Conservation (phyloP, 2,329 filamentous ascomycete genomes). For the Cladosporium sp. region DNA sequence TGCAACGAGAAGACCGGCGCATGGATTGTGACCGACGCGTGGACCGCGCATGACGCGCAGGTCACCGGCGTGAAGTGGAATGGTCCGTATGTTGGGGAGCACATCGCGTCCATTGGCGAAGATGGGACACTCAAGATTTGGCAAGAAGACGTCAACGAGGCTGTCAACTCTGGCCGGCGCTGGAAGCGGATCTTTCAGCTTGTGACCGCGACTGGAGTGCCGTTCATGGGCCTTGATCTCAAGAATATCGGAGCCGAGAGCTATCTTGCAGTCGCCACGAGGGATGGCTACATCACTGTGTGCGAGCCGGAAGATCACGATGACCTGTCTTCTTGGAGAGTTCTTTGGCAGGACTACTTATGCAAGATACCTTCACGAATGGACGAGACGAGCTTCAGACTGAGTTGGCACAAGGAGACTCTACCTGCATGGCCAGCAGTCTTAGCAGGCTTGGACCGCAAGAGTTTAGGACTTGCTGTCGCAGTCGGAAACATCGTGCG, state of each 20-base stretch:
- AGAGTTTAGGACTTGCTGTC: constrained; percentile 78
- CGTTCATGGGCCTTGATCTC: constrained; percentile 79
- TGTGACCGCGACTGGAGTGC: constrained; percentile 67
- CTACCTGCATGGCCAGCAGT: constrained; percentile 77
- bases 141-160: constrained; percentile 84
- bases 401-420: constrained; percentile 86
- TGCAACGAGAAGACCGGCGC: constrained; percentile 71
- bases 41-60: constrained; percentile 87
- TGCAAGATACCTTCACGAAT: constrained; percentile 71
- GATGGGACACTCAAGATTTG: constrained; percentile 90
- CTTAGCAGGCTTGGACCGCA: constrained; percentile 76
- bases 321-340: constrained; percentile 72
- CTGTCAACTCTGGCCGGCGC: constrained; percentile 71
- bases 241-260: constrained; percentile 83
- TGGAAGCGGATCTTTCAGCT: constrained; percentile 72
- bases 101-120: constrained; percentile 84
- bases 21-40: constrained; percentile 83
- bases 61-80: constrained; percentile 94
- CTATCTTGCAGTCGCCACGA: constrained; percentile 80
- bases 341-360: constrained; percentile 75
- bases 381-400: constrained; percentile 83
- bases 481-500: constrained; percentile 82
- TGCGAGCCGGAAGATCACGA: constrained; percentile 86
- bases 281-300: constrained; percentile 76
- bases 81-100: constrained; percentile 82